Evolutionary conservation across 192 early-diverging fungal species (phyloP).

Genomic region (Coemansia sp.): DNA sequence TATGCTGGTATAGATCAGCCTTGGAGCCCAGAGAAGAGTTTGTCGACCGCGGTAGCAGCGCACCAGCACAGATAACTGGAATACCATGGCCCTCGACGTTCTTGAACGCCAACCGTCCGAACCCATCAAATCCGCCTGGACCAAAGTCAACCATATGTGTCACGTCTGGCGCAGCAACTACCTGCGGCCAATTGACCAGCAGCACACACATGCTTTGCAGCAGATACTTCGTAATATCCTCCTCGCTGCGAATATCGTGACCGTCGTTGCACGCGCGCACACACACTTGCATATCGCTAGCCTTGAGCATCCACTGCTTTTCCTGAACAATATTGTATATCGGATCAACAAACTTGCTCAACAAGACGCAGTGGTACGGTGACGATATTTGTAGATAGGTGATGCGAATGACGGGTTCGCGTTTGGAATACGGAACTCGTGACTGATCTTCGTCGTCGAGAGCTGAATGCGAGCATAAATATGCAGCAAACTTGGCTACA

Average conservation of each 20-base stretch:
- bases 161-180: constrained; percentile 54
- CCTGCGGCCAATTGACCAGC: constrained; percentile 62
- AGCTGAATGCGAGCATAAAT: constrained; percentile 10
- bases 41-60: constrained; percentile 4
- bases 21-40: constrained; percentile 69
- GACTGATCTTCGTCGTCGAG: constrained; percentile 56
- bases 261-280: constrained; percentile 82
- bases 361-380: constrained; percentile 66
- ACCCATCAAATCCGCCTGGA: constrained; percentile 78
- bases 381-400: constrained; percentile 82
- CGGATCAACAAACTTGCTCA: neutral
- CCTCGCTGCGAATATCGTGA: constrained; percentile 66
- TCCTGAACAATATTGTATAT: constrained; percentile 5
- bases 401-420: constrained; percentile 74
- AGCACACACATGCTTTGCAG: constrained; percentile 67
- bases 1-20: constrained; percentile 70
- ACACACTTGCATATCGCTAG: constrained; percentile 43
- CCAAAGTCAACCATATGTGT: constrained; percentile 96
- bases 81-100: constrained; percentile 89
- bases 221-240: constrained; percentile 64
- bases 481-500: constrained; percentile 10
- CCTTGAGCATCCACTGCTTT: constrained; percentile 29
- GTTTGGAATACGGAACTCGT: constrained; percentile 73
- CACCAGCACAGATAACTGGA: constrained; percentile 41
- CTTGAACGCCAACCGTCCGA: constrained; percentile 79